Conservation (phyloP, 441 rosid species). For the Populus tomentosa region DNA sequence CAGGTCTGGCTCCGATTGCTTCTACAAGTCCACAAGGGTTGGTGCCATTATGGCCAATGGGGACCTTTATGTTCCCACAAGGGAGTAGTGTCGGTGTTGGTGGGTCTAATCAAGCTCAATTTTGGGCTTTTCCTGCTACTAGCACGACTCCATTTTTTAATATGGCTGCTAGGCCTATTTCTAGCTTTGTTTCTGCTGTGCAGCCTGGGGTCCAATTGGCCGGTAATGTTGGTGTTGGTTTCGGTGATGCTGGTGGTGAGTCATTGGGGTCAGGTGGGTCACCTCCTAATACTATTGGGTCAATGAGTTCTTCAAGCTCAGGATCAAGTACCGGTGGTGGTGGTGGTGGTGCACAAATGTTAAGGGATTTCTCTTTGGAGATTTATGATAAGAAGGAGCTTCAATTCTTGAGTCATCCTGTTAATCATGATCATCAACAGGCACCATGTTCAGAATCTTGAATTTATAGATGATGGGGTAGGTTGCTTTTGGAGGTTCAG, state of each 20-base stretch:
- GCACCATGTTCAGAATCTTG: slow-evolving; percentile 26
- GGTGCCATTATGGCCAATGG: slow-evolving; percentile 57
- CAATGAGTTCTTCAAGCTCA: slow-evolving; percentile 15
- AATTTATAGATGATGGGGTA: not conserved
- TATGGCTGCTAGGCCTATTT: slow-evolving; percentile 35
- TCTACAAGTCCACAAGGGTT: slow-evolving; percentile 31
- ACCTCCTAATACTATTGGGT: slow-evolving; percentile 8
- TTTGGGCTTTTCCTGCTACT: slow-evolving; percentile 47
- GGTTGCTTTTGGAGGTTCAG: not conserved
- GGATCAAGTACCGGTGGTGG: slow-evolving; percentile 5
- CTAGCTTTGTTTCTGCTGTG: slow-evolving; percentile 36
- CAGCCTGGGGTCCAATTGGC: slow-evolving; percentile 19
- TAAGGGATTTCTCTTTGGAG: slow-evolving; percentile 58
- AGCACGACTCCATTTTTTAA: slow-evolving; percentile 31
- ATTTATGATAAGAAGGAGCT: slow-evolving; percentile 61
- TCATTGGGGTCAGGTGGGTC: slow-evolving; percentile 8
- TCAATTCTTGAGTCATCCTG: slow-evolving; percentile 47
- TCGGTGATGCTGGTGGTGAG: not conserved
- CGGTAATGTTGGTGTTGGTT: slow-evolving; percentile 19
- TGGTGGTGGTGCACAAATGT: slow-evolving; percentile 26
- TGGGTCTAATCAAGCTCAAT: slow-evolving; percentile 43
- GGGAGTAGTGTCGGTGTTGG: slow-evolving; percentile 11
- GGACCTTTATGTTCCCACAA: slow-evolving; percentile 33
- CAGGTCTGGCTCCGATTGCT: slow-evolving; percentile 65
- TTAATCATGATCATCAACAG: slow-evolving; percentile 18